Evolutionary conservation across 1,284 basidiomycete species (phyloP).

Genomic region (Megacollybia platyphylla): DNA sequence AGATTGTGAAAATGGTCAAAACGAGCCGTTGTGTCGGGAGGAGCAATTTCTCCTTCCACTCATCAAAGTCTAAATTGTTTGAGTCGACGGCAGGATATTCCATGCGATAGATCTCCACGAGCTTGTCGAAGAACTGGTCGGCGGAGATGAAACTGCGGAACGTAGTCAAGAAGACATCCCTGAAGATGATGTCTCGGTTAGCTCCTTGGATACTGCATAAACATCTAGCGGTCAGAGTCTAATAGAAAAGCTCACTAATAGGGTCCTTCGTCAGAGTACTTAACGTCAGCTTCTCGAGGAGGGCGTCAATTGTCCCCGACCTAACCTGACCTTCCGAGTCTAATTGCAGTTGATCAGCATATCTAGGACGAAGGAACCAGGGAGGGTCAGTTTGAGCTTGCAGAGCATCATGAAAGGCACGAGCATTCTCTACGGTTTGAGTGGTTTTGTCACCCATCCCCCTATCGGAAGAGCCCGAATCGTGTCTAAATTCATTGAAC

Average conservation of each 20-base stretch:
- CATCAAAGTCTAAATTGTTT: slow-evolving; percentile 35
- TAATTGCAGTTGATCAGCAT: slow-evolving; percentile 43
- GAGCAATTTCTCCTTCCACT: slow-evolving; percentile 56
- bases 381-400: slow-evolving; percentile 27
- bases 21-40: slow-evolving; percentile 43
- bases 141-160: slow-evolving; percentile 69
- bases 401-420: slow-evolving; percentile 22
- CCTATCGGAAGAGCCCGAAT: slow-evolving; percentile 6
- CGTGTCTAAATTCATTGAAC: slow-evolving; percentile 2
- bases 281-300: slow-evolving; percentile 58
- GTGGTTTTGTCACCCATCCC: slow-evolving; percentile 21
- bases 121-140: slow-evolving; percentile 51
- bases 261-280: slow-evolving; percentile 26
- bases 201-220: slow-evolving; percentile 17
- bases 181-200: slow-evolving; percentile 37
- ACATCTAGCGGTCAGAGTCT: background rate
- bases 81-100: slow-evolving; percentile 35
- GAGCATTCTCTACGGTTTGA: slow-evolving; percentile 29
- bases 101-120: slow-evolving; percentile 53
- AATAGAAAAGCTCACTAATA: slow-evolving; percentile 24
- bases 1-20: slow-evolving; percentile 41
- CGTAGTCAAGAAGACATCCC: slow-evolving; percentile 64
- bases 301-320: slow-evolving; percentile 53
- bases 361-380: slow-evolving; percentile 56
- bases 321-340: slow-evolving; percentile 47